Evolutionary conservation across 202 grass and related monocot genomes (phyloP), one percentile per base, ranked within the genome.

Genomic region (Alloteropsis angusta): DNA sequence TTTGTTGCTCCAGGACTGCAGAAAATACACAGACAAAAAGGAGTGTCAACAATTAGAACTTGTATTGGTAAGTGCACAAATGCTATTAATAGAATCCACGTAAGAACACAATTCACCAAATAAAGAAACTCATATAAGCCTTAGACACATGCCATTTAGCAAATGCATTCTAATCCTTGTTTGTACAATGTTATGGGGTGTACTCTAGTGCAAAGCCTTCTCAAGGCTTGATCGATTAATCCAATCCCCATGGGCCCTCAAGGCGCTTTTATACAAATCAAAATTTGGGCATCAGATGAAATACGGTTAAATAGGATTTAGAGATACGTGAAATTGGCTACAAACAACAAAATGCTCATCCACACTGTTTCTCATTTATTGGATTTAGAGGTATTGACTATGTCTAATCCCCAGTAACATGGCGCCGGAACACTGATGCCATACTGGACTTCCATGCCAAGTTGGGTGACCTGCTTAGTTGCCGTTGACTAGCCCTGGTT

Each of bases 1-100:
- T 95, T 73, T 90, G 90, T 82, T 93, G 92, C 64, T 83, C 81
- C 45, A 81, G 77, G 71, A 88, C 82, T 88, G 87, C 68, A 64
- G 10, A 39, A 56, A 66, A 65, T 58, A 85, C 42, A 85, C 18
- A 55, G 37, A n/a, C 23, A 38, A 73, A 77, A 73, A 50, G 15
- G 12, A 65, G 60, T 53, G 12, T 77, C 59, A 65, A 55, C 39
- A 67, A 60, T 76, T 77, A 45, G 47, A 82, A 77, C 4, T 58
- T 74, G 15, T 18, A 54, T 57, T 22, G 65, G 46, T 57, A 62
- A 70, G 34, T 56, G 15, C n/a, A 9, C 15, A 71, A 41, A 84
- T 71, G 76, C 30, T 44, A 71, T 60, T 68, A 80, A 75, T 39
- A 61, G 18, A 84, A 56, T 70, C 15, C 70, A 32, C 64, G 48